Evolutionary conservation across 345 rosid genomes (phyloP).

Genomic region (Turritis glabra): DNA sequence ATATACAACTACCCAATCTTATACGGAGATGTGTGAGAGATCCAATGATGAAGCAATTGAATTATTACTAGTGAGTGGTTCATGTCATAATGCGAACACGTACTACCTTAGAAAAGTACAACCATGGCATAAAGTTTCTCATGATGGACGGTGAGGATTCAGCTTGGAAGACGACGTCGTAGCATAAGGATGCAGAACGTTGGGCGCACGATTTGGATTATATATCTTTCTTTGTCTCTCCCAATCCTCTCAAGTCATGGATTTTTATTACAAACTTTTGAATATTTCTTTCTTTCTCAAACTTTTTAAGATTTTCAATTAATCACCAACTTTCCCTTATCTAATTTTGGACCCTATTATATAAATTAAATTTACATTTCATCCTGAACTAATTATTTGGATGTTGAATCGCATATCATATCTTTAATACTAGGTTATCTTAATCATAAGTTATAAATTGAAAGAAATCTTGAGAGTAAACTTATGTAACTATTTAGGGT

Average conservation of each 20-base stretch:
- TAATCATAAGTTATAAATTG: neutral
- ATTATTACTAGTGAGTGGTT: neutral
- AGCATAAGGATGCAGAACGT: conserved; percentile 25
- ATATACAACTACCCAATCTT: neutral
- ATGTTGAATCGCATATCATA: neutral
- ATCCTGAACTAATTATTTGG: neutral
- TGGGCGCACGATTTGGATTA: conserved; percentile 36
- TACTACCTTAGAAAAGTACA: neutral
- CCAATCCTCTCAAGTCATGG: conserved; percentile 5
- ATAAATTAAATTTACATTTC: neutral
- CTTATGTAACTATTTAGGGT: neutral
- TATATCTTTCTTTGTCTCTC: neutral
- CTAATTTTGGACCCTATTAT: neutral
- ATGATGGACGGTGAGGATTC: conserved; percentile 29
- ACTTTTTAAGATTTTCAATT: conserved; percentile 5
- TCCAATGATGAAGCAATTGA: neutral
- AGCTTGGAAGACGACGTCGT: conserved; percentile 22
- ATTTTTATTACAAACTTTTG: conserved; percentile 9
- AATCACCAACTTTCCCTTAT: neutral
- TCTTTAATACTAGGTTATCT: neutral
- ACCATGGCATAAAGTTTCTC: neutral
- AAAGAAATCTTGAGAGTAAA: neutral
- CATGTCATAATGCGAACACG: conserved; percentile 2
- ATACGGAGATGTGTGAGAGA: neutral
- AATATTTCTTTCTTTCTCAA: neutral